phyloP scores from a whole-genome alignment of 306 rosid species.

The Carpinus fangiana region DNA sequence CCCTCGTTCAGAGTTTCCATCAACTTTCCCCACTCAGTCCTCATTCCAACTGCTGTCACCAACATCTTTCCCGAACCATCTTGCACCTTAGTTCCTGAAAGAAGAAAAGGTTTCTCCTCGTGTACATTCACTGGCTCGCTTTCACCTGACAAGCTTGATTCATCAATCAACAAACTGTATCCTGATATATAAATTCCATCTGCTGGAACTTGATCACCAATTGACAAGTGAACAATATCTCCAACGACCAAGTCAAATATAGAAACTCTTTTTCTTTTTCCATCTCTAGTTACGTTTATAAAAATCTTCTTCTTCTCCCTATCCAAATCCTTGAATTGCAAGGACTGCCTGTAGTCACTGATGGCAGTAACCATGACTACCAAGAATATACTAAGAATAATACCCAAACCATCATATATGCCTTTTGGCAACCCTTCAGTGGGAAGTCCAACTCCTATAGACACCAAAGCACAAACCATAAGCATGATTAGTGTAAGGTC shows the following conservation, averaged over 20 bases:
- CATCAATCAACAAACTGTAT: slow-evolving; percentile 75
- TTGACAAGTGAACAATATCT: slow-evolving; percentile 84
- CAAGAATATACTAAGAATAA: slow-evolving; percentile 70
- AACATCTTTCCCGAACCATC: slow-evolving; percentile 93
- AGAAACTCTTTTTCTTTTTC: slow-evolving; percentile 65
- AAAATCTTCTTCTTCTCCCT: slow-evolving; percentile 84
- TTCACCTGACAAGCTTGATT: slow-evolving; percentile 95
- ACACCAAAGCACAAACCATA: slow-evolving; percentile 78
- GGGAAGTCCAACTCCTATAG: slow-evolving; percentile 78
- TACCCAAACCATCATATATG: slow-evolving; percentile 85
- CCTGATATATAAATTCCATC: slow-evolving; percentile 86
- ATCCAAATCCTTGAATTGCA: slow-evolving; percentile 85
- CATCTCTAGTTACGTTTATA: slow-evolving; percentile 79
- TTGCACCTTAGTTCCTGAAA: slow-evolving; percentile 92
- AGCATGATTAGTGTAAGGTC: slow-evolving; percentile 86
- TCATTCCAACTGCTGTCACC: slow-evolving; percentile 95
- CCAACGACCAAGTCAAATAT: slow-evolving; percentile 87
- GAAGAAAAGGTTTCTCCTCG: slow-evolving; percentile 79
- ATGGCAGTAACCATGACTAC: slow-evolving; percentile 87
- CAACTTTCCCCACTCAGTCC: slow-evolving; percentile 98
- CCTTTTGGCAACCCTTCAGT: slow-evolving; percentile 98
- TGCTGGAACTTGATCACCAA: slow-evolving; percentile 94
- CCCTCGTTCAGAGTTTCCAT: slow-evolving; percentile 92
- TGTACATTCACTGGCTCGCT: slow-evolving; percentile 68
- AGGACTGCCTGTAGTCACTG: slow-evolving; percentile 85